Evolutionary conservation across 441 rosid genomes (phyloP), one percentile per base, ranked within the genome.

Genomic region (Croton setiger): DNA sequence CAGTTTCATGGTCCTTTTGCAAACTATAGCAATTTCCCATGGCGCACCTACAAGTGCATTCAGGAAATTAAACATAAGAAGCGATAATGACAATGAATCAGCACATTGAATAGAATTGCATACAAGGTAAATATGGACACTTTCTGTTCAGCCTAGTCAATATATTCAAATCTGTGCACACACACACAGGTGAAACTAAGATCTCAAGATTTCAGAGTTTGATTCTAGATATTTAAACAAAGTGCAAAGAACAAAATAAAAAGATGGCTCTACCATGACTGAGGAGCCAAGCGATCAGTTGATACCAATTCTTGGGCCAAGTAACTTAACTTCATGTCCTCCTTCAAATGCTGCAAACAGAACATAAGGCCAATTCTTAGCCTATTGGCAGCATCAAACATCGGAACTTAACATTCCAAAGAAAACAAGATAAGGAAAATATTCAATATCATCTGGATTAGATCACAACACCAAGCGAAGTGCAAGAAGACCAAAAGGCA

Each of bases 1-100:
- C 97, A 20, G 95, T 91, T 82, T 92, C 99, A 53, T 95, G 99
- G 84, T 95, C 97, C 81, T 95, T 92, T 88, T 90, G 99, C 83
- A 89, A 84, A 81, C 99, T 92, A 76, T 86, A 95, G 80, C 99
- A 89, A 68, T 95, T 95, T 64, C 99, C 99, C 93, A 91, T 84
- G 52, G 99, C 99, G 85, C 91, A 87, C 99, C 99, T 95, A 80
- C 80, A 84, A 61, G 64, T 54, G 39, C 74, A 77, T 74, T 36
- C 56, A 54, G 51, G 39, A 63, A 20, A 54, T 35, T 37, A 47
- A 72, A 59, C 9, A 66, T 14, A 36, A 21, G 27, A 35, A 31
- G 37, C 70, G 67, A 56, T 12, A 18, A 59, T 49, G 51, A 21
- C 37, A 52, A 37, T 23, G 60, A 62, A 59, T 51, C 47, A 37